A percentile compares a stretch with the other conserved stretches of the same genome.
phyloP scores from a whole-genome alignment of 306 rosid species.

The Senna siamea region DNA sequence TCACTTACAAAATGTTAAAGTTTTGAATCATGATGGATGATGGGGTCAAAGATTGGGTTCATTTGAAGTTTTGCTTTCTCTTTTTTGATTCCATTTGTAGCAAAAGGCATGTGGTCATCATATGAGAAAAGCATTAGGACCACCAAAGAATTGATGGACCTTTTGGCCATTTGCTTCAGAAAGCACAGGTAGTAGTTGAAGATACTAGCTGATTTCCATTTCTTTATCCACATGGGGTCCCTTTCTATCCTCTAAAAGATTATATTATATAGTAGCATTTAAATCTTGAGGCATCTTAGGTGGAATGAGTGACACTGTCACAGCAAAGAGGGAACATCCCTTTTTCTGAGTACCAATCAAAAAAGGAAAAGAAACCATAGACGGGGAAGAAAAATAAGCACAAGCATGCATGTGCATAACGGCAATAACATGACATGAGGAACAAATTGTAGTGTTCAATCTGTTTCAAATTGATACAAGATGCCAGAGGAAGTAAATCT shows the following conservation, averaged over 20 bases:
- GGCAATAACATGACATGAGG: constrained; percentile 33
- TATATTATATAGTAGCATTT: constrained; percentile 26
- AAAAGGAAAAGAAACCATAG: constrained; percentile 24
- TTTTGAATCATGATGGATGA: constrained; percentile 1
- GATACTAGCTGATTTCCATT: constrained; percentile 34
- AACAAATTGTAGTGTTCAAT: constrained; percentile 45
- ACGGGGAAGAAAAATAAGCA: constrained; percentile 11
- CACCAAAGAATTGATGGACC: constrained; percentile 47
- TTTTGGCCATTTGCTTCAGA: constrained; percentile 53
- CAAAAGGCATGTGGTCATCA: constrained; percentile 52
- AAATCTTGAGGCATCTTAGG: constrained; percentile 34
- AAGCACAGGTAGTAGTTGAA: constrained; percentile 48
- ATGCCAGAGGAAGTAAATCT: constrained; percentile 33
- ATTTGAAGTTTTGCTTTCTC: constrained; percentile 13
- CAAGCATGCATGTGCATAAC: constrained; percentile 46
- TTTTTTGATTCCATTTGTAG: constrained; percentile 27
- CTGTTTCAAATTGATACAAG: constrained; percentile 44
- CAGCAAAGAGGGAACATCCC: constrained; percentile 25
- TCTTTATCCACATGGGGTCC: constrained; percentile 52
- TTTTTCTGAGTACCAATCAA: constrained; percentile 27
- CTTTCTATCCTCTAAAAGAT: constrained; percentile 30
- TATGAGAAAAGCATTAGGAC: constrained; percentile 48
- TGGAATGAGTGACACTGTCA: constrained; percentile 34
- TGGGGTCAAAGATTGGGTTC: constrained; percentile 19
- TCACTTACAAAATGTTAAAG: background rate